Conservation (phyloP, 1,284 basidiomycete genomes). For the Moniliophthora roreri region DNA sequence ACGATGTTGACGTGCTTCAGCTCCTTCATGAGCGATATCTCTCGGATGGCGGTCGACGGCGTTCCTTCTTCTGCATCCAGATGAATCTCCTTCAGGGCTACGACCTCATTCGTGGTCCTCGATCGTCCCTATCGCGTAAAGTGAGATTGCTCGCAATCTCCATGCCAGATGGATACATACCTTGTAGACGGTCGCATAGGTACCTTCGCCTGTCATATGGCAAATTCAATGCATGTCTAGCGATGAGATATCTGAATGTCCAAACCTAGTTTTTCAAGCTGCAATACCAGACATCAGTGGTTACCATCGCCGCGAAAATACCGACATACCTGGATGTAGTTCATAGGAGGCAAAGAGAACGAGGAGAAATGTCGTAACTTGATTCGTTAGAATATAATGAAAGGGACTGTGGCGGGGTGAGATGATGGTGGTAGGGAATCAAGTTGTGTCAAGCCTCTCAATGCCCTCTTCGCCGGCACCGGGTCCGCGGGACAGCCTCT, state of each 20-base stretch:
- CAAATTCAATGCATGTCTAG: constrained; percentile 9
- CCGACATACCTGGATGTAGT: constrained; percentile 64
- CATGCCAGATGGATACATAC: constrained; percentile 35
- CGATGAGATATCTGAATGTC: constrained; percentile 14
- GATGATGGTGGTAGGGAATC: not conserved
- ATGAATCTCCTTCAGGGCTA: constrained; percentile 92
- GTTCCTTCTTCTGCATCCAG: constrained; percentile 96
- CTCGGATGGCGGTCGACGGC: constrained; percentile 91
- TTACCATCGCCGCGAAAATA: constrained; percentile 10
- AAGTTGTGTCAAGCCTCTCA: not conserved
- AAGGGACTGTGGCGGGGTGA: not conserved
- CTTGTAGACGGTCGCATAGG: constrained; percentile 92
- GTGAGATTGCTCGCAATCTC: constrained; percentile 8
- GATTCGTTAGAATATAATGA: not conserved
- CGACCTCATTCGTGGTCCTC: constrained; percentile 86
- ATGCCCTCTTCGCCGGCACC: not conserved
- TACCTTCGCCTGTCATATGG: constrained; percentile 65
- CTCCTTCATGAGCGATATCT: constrained; percentile 97
- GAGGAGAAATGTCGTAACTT: not conserved
- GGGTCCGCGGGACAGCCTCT: not conserved
- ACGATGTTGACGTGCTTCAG: constrained; percentile 95
- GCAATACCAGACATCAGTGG: constrained; percentile 33
- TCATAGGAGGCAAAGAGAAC: constrained; percentile 37
- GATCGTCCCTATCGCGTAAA: constrained; percentile 65
- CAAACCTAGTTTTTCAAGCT: constrained; percentile 85